Conservation (phyloP, 495 filamentous ascomycete species). For the Penicillium bialowiezense region DNA sequence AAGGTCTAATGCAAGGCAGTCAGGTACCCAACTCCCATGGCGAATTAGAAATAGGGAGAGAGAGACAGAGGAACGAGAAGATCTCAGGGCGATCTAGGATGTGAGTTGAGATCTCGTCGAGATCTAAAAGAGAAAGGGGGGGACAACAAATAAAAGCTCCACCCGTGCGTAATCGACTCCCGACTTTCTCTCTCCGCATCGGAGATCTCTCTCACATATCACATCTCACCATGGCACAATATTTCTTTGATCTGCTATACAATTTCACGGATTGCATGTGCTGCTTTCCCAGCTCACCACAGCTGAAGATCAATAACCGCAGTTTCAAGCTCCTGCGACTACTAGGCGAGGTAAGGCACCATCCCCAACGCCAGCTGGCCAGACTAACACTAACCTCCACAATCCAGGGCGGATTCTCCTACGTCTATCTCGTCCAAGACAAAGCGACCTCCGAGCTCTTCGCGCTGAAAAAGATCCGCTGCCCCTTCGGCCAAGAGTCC, state of each 20-base stretch:
- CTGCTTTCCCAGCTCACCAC: constrained; percentile 91
- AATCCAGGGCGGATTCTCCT: constrained; percentile 91
- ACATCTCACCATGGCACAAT: constrained; percentile 65
- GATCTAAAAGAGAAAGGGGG: constrained; percentile 20
- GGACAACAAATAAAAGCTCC: constrained; percentile 25
- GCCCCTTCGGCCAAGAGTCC: constrained; percentile 94
- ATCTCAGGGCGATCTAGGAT: not conserved
- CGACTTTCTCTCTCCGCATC: constrained; percentile 15
- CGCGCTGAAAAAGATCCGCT: constrained; percentile 97
- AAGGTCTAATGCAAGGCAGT: constrained; percentile 9
- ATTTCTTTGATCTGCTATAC: constrained; percentile 84
- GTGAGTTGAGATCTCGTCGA: too few relatives aligned
- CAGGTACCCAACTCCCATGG: constrained; percentile 16
- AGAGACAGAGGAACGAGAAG: not conserved
- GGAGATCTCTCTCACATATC: constrained; percentile 7
- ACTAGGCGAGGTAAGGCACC: constrained; percentile 70
- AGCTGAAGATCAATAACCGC: constrained; percentile 90
- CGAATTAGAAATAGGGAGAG: constrained; percentile 2
- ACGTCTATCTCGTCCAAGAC: constrained; percentile 97
- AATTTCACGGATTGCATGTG: constrained; percentile 90
- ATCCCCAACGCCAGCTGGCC: constrained; percentile 8
- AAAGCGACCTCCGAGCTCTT: constrained; percentile 75
- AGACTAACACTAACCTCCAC: constrained; percentile 7
- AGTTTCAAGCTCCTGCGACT: constrained; percentile 93
- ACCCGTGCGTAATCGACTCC: not conserved